phyloP scores from a whole-genome alignment of 495 filamentous ascomycete genomes.

The Daldinia loculata region DNA sequence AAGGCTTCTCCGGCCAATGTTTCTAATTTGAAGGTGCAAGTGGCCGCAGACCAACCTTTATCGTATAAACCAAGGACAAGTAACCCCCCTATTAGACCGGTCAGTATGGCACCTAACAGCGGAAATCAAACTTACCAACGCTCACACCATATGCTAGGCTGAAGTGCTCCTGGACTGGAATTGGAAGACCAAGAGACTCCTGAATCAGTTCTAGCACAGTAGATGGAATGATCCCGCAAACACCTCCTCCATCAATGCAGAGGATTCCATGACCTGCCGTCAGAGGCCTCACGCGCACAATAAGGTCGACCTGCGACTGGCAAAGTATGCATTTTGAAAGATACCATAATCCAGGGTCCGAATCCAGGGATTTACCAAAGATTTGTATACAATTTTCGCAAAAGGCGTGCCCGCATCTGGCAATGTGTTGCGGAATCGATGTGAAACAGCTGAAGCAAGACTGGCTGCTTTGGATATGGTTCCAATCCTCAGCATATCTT shows the following conservation, averaged over 20 bases:
- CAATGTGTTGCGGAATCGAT: not conserved
- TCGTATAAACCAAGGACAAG: not conserved
- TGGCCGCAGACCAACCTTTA: not conserved
- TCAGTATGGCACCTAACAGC: not conserved
- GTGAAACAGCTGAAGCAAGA: not conserved
- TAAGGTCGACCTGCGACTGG: not conserved
- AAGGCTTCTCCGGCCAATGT: not conserved
- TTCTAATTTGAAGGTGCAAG: slow-evolving; percentile 4
- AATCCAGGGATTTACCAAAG: not conserved
- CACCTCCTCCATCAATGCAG: not conserved
- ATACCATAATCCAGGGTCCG: not conserved
- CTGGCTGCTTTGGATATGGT: not conserved
- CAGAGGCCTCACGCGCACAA: not conserved
- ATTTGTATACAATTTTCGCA: slow-evolving; percentile 2
- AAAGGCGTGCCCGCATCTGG: not conserved
- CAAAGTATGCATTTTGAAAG: not conserved
- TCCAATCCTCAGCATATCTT: not conserved
- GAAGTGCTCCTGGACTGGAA: too few relatives aligned
- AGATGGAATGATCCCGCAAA: not conserved
- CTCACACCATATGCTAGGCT: not conserved
- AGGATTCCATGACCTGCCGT: not conserved
- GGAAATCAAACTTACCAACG: not conserved
- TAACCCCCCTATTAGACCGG: not conserved
- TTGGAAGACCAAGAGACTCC: not conserved
- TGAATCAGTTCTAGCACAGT: not conserved